phyloP scores from a whole-genome alignment of 768 basidiomycete genomes.

The Rhizopogon vesiculosus region DNA sequence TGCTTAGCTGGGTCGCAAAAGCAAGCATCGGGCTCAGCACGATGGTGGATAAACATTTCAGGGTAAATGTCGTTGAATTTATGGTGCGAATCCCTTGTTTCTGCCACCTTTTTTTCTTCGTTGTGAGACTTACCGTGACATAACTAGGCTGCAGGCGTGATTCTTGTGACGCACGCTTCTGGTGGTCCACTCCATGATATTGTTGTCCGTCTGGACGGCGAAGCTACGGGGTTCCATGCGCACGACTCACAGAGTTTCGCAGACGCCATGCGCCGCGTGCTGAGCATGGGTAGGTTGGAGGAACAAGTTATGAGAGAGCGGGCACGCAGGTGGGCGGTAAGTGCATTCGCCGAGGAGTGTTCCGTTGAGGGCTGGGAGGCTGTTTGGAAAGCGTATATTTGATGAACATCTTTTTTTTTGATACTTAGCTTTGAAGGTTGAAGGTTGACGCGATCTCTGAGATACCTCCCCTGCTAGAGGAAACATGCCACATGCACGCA shows the following conservation, averaged over 20 bases:
- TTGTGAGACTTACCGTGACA: constrained; percentile 7
- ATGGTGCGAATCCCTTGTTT: constrained; percentile 57
- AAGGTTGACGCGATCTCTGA: too few species aligned
- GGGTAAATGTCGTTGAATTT: constrained; percentile 96
- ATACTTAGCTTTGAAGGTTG: too few species aligned
- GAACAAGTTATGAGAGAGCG: constrained; percentile 61
- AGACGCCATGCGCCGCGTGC: constrained; percentile 53
- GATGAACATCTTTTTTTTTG: neutral
- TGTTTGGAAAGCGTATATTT: constrained; percentile 44
- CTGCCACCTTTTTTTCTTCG: constrained; percentile 5
- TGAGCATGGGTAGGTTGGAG: constrained; percentile 51
- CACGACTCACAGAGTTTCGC: constrained; percentile 61
- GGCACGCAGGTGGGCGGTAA: constrained; percentile 66
- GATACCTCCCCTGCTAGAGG: too few species aligned
- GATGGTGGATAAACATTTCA: constrained; percentile 98
- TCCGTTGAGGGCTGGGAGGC: constrained; percentile 76
- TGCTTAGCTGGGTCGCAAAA: constrained; percentile 68
- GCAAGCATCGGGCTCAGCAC: constrained; percentile 89
- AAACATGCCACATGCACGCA: too few species aligned
- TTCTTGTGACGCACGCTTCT: constrained; percentile 89
- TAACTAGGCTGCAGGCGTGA: constrained; percentile 83
- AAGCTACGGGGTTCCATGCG: constrained; percentile 84
- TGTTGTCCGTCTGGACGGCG: constrained; percentile 70
- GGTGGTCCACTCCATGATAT: constrained; percentile 92
- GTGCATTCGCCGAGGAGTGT: constrained; percentile 70